These are phyloP conservation scores for Starmerella geochares DNA, from an alignment of 805 yeast genomes.

Conservation along the genomic window DNA sequence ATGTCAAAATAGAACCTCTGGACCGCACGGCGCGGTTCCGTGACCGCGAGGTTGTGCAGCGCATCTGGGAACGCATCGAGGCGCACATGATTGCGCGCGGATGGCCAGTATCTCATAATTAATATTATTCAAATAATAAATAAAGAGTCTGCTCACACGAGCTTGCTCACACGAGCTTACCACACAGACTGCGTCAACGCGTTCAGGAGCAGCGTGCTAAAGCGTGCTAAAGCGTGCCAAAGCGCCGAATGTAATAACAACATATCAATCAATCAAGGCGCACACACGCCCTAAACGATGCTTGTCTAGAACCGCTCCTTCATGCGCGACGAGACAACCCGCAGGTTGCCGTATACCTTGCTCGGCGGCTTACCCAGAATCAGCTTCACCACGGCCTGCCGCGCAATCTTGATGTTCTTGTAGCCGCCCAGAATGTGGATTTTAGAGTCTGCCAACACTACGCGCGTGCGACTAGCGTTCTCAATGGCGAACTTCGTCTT, in stretches of 20 bases:
- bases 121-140: not conserved
- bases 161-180: no score
- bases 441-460: slow-evolving; percentile 91
- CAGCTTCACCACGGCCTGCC: slow-evolving; percentile 88
- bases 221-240: no score
- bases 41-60: slow-evolving; percentile 77
- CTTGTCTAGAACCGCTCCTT: slow-evolving; percentile 83
- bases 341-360: slow-evolving; percentile 91
- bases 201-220: no score
- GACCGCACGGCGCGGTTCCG: slow-evolving; percentile 78
- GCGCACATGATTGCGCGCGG: slow-evolving; percentile 62
- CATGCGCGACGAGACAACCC: slow-evolving; percentile 93
- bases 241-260: no score
- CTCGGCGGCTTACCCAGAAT: slow-evolving; percentile 98
- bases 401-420: slow-evolving; percentile 95
- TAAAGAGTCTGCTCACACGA: no score
- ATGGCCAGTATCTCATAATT: slow-evolving; percentile 28
- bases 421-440: slow-evolving; percentile 96
- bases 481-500: slow-evolving; percentile 97
- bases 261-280: no score
- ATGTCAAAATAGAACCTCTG: slow-evolving; percentile 63
- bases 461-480: slow-evolving; percentile 95
- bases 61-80: slow-evolving; percentile 77
- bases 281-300: no score
- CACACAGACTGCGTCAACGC: no score